phyloP scores from a whole-genome alignment of 129 eudicot species.

The Arctium minus region DNA sequence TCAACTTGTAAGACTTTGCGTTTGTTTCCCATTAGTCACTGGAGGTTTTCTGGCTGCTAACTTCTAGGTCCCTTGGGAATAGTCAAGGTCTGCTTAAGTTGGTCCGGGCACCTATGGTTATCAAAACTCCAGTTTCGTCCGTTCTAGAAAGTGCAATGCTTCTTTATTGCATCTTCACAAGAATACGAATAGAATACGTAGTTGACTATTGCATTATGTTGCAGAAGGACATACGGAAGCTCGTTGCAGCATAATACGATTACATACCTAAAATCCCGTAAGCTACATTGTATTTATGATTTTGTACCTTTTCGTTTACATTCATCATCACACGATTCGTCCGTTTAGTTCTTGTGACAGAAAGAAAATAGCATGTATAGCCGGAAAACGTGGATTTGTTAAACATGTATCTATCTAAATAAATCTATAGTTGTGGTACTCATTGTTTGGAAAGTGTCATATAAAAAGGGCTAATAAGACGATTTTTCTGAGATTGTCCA shows the following conservation, averaged over 20 bases:
- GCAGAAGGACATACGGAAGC: conserved; percentile 84
- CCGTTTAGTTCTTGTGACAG: conserved; percentile 2
- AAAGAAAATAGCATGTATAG: conserved; percentile 10
- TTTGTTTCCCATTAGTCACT: too few species aligned
- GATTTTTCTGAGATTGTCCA: neutral
- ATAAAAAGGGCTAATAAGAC: neutral
- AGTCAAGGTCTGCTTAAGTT: neutral
- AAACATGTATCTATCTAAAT: conserved; percentile 8
- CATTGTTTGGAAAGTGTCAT: neutral
- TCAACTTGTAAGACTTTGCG: too few species aligned
- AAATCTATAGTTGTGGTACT: neutral
- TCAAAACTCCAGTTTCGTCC: too few species aligned
- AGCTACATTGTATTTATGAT: neutral
- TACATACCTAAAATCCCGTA: neutral
- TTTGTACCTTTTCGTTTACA: neutral
- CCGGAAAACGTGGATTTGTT: neutral
- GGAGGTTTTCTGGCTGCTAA: too few species aligned
- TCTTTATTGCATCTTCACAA: neutral
- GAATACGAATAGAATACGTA: neutral
- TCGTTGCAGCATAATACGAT: conserved; percentile 50
- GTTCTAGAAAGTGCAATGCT: neutral
- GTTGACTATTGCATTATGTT: conserved; percentile 11
- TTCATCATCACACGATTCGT: neutral
- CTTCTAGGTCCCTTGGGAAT: too few species aligned
- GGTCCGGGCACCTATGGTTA: neutral